Conservation (phyloP, 2,329 filamentous ascomycete species). For the Microdochium nivale region DNA sequence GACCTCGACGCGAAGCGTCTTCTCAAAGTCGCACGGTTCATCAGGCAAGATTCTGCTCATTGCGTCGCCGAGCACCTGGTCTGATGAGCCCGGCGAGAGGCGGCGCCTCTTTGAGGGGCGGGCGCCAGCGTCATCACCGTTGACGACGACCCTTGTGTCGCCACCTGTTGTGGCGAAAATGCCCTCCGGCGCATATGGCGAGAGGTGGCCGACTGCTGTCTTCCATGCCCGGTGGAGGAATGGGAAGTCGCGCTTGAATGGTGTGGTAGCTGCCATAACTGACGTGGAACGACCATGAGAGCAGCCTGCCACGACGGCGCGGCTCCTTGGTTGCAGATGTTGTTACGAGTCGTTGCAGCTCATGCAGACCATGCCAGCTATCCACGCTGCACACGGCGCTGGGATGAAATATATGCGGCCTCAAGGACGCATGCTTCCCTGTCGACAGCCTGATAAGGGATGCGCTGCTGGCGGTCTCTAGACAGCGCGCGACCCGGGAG, state of each 20-base stretch:
- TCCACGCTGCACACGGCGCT: not conserved
- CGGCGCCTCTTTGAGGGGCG: conserved; percentile 43
- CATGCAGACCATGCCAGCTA: not conserved
- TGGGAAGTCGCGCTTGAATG: conserved; percentile 39
- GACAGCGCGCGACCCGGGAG: too few species aligned
- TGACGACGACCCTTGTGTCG: conserved; percentile 21
- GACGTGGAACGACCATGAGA: conserved; percentile 22
- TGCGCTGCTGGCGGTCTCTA: too few species aligned
- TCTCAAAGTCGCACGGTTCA: conserved; percentile 19
- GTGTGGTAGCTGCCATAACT: conserved; percentile 39
- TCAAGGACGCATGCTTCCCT: not conserved
- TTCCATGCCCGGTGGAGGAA: conserved; percentile 49
- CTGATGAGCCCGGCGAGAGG: not conserved
- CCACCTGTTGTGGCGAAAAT: conserved; percentile 28
- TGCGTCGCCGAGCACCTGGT: conserved; percentile 22
- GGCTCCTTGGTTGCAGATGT: conserved; percentile 11
- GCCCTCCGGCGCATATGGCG: conserved; percentile 34
- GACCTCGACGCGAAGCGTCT: conserved; percentile 42
- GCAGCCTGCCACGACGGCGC: conserved; percentile 18
- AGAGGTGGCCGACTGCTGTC: conserved; percentile 32
- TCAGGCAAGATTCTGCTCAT: conserved; percentile 22
- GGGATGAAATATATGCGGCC: not conserved
- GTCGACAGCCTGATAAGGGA: too few species aligned
- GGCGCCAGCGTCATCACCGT: conserved; percentile 23
- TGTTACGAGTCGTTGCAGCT: conserved; percentile 3